Evolutionary conservation across 1,139 yeast genomes (phyloP), one percentile per base, ranked within the genome.

Genomic region (Meyerozyma carpophila): DNA sequence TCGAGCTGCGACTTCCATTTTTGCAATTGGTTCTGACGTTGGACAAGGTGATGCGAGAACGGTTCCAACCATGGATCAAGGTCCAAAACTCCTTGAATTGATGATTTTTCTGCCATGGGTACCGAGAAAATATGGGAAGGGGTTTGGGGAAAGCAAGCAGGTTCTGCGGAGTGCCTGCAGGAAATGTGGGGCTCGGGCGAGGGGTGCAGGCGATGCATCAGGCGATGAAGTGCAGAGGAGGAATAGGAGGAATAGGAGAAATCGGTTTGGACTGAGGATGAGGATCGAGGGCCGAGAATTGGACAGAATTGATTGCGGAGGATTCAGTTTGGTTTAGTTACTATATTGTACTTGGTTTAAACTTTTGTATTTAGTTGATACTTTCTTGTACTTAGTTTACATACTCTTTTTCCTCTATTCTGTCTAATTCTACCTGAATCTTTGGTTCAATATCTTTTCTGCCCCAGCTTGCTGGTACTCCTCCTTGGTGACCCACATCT

Each of bases 381-480:
- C 8, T 26, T 26, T n/a, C n/a, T n/a, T 26, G 8, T 10, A 26
- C 28, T 26, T 8, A 8, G 11, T 27, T n/a, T 5, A 5, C n/a
- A 8, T 9, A 5, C 7, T 9, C 29, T 27, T 7, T 27, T 9
- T 7, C 13, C 7, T 11, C 13, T 4, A 5, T 7, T 27, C 13
- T 27, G 11, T 16, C 18, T 16, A 16, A 11, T 10, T 13, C 27
- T 37, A 34, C 65, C 93, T 81, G 61, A 85, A 85, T 66, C 94
- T 75, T 58, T 82, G 89, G 48, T 76, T 75, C 51, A 85, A 72
- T 39, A 91, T 75, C 61, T 90, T 81, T 45, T 87, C 94, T 8
- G 84, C 79, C 8, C 98, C 98, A 25, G 84, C 93, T 61, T 93
- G 98, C 50, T 89, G 89, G 56, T 86, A 89, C 64, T 93, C 98